Conservation (phyloP, 2,329 filamentous ascomycete genomes). For the Cadophora luteo-olivacea region DNA sequence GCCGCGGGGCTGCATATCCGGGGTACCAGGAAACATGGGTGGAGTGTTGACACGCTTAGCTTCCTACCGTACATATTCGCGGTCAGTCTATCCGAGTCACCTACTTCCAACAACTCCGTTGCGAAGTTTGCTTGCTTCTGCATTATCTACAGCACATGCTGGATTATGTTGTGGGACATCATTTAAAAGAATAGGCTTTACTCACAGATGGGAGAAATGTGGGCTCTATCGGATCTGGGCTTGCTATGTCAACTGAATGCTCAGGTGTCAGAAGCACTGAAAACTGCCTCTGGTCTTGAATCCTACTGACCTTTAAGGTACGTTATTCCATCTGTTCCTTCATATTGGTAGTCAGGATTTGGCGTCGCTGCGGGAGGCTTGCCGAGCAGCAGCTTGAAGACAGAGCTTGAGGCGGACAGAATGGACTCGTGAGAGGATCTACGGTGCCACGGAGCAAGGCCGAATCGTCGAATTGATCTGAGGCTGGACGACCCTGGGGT, state of each 20-base stretch:
- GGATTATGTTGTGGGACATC: background rate
- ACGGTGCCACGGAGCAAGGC: conserved; percentile 45
- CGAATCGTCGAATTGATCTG: conserved; percentile 35
- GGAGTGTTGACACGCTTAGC: conserved; percentile 44
- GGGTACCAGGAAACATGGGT: conserved; percentile 33
- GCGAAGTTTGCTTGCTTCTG: background rate
- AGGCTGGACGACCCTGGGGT: conserved; percentile 23
- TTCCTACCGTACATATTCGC: conserved; percentile 32
- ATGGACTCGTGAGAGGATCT: conserved; percentile 40
- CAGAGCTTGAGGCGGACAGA: conserved; percentile 41
- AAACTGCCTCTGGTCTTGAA: background rate
- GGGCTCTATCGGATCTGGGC: conserved; percentile 32
- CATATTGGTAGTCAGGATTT: conserved; percentile 29
- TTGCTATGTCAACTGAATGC: conserved; percentile 38
- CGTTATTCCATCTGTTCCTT: conserved; percentile 29
- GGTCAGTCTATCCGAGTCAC: background rate
- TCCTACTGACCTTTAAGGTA: conserved; percentile 30
- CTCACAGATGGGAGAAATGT: conserved; percentile 43
- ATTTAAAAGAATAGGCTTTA: background rate
- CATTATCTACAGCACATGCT: background rate
- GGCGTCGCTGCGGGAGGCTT: conserved; percentile 41
- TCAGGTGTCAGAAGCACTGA: conserved; percentile 1
- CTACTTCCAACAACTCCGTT: background rate
- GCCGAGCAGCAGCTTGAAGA: conserved; percentile 42
- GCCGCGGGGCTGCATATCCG: conserved; percentile 29